Evolutionary conservation across 2,329 filamentous ascomycete species (phyloP).

Genomic region (Macroventuria anomochaeta): DNA sequence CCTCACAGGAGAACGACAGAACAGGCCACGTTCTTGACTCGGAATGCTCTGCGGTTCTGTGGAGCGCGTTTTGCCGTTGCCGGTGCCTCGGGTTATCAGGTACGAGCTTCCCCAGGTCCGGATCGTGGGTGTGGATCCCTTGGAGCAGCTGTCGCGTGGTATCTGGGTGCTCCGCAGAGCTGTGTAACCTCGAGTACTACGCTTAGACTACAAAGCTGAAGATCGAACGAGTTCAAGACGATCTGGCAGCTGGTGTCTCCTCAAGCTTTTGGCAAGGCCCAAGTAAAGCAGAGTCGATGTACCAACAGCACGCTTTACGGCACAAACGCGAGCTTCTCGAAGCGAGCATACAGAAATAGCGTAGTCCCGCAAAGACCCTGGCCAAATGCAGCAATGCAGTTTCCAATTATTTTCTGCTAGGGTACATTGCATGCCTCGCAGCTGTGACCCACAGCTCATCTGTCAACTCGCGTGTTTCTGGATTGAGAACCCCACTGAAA

Average conservation of each 20-base stretch:
- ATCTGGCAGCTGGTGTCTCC: neutral
- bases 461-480: neutral
- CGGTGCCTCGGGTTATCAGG: constrained; percentile 10
- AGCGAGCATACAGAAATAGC: constrained; percentile 2
- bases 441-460: constrained; percentile 7
- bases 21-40: neutral
- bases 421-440: neutral
- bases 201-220: neutral
- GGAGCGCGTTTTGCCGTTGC: constrained; percentile 11
- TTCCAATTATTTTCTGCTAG: constrained; percentile 4
- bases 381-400: neutral
- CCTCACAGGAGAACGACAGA: neutral
- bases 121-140: neutral
- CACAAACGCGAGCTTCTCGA: constrained; percentile 3
- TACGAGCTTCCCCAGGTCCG: constrained; percentile 16
- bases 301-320: neutral
- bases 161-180: neutral
- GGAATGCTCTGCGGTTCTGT: constrained; percentile 5
- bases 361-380: constrained; percentile 5
- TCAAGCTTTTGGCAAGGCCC: neutral
- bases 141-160: constrained; percentile 1
- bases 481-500: constrained; percentile 1
- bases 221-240: neutral
- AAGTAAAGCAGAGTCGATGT: neutral
- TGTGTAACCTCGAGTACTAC: neutral